Evolutionary conservation across 352 stramenopile genomes (phyloP).

Genomic region (Pythium myriotylum): DNA sequence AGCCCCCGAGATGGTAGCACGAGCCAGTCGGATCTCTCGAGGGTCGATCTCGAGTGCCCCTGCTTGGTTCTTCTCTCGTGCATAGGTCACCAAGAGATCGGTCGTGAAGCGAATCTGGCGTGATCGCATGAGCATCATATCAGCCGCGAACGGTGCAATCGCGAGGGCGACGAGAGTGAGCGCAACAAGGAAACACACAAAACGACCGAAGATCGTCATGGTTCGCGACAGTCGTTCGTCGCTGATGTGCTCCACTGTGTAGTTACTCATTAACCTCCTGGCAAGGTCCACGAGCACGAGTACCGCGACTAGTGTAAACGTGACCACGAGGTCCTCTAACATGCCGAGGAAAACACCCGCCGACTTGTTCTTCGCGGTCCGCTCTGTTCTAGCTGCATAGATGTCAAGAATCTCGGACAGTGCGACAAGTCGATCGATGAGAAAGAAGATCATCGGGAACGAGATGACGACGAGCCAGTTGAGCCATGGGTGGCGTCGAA

Average conservation of each 20-base stretch:
- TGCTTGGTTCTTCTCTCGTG: too few relatives aligned
- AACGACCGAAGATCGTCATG: not conserved
- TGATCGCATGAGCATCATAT: slow-evolving; percentile 42
- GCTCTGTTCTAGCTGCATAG: slow-evolving; percentile 28
- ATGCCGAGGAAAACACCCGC: slow-evolving; percentile 34
- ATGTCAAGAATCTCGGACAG: slow-evolving; percentile 33
- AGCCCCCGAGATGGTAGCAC: slow-evolving; percentile 9
- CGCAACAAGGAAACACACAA: slow-evolving; percentile 33
- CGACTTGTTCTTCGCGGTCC: slow-evolving; percentile 19
- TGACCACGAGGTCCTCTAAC: slow-evolving; percentile 45
- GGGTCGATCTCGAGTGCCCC: too few relatives aligned
- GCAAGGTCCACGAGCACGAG: slow-evolving; percentile 27
- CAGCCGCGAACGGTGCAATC: slow-evolving; percentile 33
- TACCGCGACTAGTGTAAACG: slow-evolving; percentile 30
- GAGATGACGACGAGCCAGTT: slow-evolving; percentile 43
- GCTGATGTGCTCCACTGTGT: too few relatives aligned
- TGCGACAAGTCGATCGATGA: slow-evolving; percentile 28
- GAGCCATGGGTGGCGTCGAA: slow-evolving; percentile 29
- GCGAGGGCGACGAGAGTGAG: slow-evolving; percentile 32
- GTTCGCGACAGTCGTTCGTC: too few relatives aligned
- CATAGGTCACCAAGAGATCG: too few relatives aligned
- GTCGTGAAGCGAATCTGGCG: slow-evolving; percentile 44
- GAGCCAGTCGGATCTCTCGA: not conserved
- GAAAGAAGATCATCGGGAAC: slow-evolving; percentile 36
- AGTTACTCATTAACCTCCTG: too few relatives aligned